phyloP scores from a whole-genome alignment of 2,329 filamentous ascomycete genomes.

The Seiridium cupressi region DNA sequence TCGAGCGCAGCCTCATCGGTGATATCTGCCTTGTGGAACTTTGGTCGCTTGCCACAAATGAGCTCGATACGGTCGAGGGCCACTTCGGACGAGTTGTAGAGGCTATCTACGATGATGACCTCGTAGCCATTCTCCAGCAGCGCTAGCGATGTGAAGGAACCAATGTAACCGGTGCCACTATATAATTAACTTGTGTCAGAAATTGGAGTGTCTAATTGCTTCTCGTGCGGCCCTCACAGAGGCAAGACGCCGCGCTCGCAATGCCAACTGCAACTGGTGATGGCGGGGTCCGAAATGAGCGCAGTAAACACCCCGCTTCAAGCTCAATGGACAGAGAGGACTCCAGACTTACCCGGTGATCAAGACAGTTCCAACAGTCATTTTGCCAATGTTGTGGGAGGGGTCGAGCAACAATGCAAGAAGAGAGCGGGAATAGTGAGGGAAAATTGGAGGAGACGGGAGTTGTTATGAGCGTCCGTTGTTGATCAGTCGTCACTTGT shows the following conservation, averaged over 20 bases:
- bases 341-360: slow-evolving; percentile 74
- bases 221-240: not conserved
- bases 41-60: slow-evolving; percentile 82
- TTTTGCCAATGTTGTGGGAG: slow-evolving; percentile 34
- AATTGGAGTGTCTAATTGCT: not conserved
- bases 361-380: slow-evolving; percentile 84
- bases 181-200: slow-evolving; percentile 10
- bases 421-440: not conserved
- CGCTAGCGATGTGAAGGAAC: slow-evolving; percentile 90
- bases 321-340: not conserved
- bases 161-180: slow-evolving; percentile 98
- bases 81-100: slow-evolving; percentile 95
- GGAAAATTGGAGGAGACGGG: not conserved
- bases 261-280: not conserved
- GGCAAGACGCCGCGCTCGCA: not conserved
- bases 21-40: slow-evolving; percentile 83
- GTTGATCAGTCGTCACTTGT: not conserved
- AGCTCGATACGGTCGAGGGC: slow-evolving; percentile 93
- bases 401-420: not conserved
- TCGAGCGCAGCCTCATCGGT: slow-evolving; percentile 83
- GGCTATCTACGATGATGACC: slow-evolving; percentile 92
- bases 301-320: not conserved
- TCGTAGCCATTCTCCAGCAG: slow-evolving; percentile 94
- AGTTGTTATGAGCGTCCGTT: too few relatives aligned
- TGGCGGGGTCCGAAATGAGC: slow-evolving; percentile 12